These are phyloP conservation scores for Xylaria sp. DNA, from an alignment of 2,329 filamentous ascomycete species.

Conservation along the genomic window DNA sequence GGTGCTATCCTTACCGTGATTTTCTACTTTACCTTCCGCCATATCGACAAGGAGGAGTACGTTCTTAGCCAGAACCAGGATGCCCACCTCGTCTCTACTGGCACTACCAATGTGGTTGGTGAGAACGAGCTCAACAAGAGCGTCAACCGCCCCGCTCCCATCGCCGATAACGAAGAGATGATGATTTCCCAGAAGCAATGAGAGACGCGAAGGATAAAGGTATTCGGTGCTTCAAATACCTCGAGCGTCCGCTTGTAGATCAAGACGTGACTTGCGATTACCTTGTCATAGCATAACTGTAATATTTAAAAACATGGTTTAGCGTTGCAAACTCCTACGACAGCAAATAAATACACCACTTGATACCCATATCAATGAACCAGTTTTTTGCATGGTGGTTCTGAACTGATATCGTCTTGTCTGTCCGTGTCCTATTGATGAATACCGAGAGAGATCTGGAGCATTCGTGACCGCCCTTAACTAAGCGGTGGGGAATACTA, in stretches of 20 bases:
- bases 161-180: conserved; percentile 44
- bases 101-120: conserved; percentile 48
- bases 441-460: background rate
- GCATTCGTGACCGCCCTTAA: background rate
- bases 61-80: conserved; percentile 46
- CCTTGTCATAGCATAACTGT: conserved; percentile 3
- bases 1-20: conserved; percentile 50
- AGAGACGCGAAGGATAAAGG: background rate
- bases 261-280: background rate
- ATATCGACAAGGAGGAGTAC: conserved; percentile 55
- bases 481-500: background rate
- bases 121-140: conserved; percentile 49
- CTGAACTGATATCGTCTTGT: background rate
- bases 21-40: conserved; percentile 54
- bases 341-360: conserved; percentile 12
- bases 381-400: background rate
- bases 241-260: conserved; percentile 5
- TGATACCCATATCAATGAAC: conserved; percentile 19
- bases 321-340: background rate
- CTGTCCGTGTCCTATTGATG: background rate
- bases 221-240: conserved; percentile 13
- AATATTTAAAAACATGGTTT: conserved; percentile 20
- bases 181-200: conserved; percentile 45
- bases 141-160: conserved; percentile 39
- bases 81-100: conserved; percentile 45